Conservation (phyloP, 768 basidiomycete species). For the Coprinopsis cinerea region DNA sequence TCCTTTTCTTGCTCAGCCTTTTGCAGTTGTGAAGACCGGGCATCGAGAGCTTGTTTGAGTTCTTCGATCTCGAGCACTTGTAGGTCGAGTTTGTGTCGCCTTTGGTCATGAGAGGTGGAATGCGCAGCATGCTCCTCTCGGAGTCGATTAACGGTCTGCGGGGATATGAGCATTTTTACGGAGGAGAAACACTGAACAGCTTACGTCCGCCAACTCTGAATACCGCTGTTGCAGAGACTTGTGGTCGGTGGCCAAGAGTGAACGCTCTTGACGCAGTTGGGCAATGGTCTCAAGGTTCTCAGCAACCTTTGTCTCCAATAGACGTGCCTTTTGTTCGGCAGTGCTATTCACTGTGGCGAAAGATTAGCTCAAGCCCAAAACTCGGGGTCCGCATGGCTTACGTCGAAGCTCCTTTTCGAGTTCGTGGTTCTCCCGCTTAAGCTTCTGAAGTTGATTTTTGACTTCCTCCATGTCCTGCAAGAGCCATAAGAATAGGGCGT, state of each 20-base stretch:
- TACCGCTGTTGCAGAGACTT: conserved; percentile 68
- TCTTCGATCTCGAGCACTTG: conserved; percentile 71
- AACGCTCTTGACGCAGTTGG: conserved; percentile 71
- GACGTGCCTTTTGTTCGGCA: conserved; percentile 67
- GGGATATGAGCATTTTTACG: conserved; percentile 25
- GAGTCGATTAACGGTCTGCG: conserved; percentile 44
- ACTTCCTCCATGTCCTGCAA: conserved; percentile 76
- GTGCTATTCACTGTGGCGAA: conserved; percentile 47
- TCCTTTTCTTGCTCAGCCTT: conserved; percentile 59
- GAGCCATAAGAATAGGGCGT: background rate
- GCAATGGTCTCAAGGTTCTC: conserved; percentile 71
- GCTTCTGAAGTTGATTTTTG: conserved; percentile 55
- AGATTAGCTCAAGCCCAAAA: background rate
- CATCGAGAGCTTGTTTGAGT: conserved; percentile 59
- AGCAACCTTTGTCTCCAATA: conserved; percentile 58
- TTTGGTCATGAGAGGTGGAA: conserved; percentile 62
- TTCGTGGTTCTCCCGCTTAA: conserved; percentile 69
- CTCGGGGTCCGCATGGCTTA: conserved; percentile 23
- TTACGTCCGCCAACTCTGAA: conserved; percentile 61
- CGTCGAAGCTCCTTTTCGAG: conserved; percentile 72
- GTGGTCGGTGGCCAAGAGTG: conserved; percentile 61
- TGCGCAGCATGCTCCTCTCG: conserved; percentile 55
- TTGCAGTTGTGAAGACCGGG: conserved; percentile 57
- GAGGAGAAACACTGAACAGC: conserved; percentile 12
- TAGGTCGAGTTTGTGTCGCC: conserved; percentile 68